Conservation (phyloP, 768 basidiomycete species). For the Lactarius sp. region DNA sequence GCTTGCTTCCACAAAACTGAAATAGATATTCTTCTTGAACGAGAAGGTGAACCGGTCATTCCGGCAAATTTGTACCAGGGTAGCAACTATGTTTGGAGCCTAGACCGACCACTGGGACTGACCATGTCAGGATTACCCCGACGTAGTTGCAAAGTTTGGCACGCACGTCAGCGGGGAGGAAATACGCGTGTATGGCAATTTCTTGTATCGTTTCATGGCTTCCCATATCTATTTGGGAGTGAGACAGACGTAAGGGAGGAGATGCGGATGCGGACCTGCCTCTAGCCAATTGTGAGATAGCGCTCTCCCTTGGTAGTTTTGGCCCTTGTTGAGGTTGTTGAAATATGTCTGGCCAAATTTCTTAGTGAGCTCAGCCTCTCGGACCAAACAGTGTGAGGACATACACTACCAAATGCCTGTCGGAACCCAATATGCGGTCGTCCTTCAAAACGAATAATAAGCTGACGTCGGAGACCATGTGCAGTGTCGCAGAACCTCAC, state of each 20-base stretch:
- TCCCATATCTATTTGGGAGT: slow-evolving; percentile 57
- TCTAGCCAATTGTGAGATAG: slow-evolving; percentile 82
- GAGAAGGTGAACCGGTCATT: slow-evolving; percentile 78
- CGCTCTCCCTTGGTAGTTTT: slow-evolving; percentile 64
- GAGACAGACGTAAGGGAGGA: slow-evolving; percentile 63
- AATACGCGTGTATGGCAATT: slow-evolving; percentile 75
- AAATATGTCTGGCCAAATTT: slow-evolving; percentile 53
- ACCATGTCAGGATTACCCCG: not conserved
- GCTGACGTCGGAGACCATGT: not conserved
- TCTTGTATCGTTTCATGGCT: slow-evolving; percentile 67
- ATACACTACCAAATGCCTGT: slow-evolving; percentile 50
- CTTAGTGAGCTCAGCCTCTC: not conserved
- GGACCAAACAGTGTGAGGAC: not conserved
- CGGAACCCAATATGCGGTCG: slow-evolving; percentile 67
- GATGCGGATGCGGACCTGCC: slow-evolving; percentile 49
- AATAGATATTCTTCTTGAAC: slow-evolving; percentile 71
- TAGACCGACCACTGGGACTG: slow-evolving; percentile 27
- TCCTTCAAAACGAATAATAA: slow-evolving; percentile 31
- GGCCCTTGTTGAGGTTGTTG: slow-evolving; percentile 81
- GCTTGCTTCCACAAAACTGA: slow-evolving; percentile 69
- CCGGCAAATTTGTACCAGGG: slow-evolving; percentile 69
- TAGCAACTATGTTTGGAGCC: slow-evolving; percentile 81
- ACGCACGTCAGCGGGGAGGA: slow-evolving; percentile 71
- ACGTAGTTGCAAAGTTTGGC: not conserved
- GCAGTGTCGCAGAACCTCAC: slow-evolving; percentile 36